phyloP scores from a whole-genome alignment of 208 protist genomes.

The Trypanosoma melophagium region DNA sequence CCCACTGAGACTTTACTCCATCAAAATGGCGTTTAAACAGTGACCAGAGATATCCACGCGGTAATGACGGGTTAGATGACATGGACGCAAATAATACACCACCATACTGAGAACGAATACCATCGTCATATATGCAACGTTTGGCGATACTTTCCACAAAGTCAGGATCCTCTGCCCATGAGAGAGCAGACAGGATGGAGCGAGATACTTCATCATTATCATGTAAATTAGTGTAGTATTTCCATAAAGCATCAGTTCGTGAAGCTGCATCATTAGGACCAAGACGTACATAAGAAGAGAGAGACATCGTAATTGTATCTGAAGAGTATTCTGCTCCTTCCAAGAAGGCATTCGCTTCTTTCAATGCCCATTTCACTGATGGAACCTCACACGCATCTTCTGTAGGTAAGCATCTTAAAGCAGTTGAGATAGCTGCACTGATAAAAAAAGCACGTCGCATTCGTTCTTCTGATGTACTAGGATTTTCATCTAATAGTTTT shows the following conservation, averaged over 20 bases:
- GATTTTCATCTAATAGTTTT: constrained; percentile 25
- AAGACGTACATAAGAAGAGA: constrained; percentile 50
- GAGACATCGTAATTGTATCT: constrained; percentile 48
- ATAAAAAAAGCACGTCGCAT: constrained; percentile 28
- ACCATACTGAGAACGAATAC: constrained; percentile 81
- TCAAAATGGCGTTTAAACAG: constrained; percentile 75
- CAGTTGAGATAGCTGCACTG: constrained; percentile 11
- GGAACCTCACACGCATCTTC: constrained; percentile 25
- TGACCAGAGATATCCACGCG: constrained; percentile 53
- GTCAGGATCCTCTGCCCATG: constrained; percentile 41
- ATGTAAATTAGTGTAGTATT: constrained; percentile 50
- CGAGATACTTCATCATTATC: constrained; percentile 74
- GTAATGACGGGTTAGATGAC: constrained; percentile 47
- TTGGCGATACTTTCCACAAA: constrained; percentile 62
- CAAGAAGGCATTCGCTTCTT: constrained; percentile 56
- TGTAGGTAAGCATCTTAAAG: constrained; percentile 8
- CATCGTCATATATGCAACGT: constrained; percentile 60
- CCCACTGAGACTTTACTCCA: constrained; percentile 81
- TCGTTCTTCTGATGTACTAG: constrained; percentile 17
- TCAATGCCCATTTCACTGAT: constrained; percentile 61
- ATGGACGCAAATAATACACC: constrained; percentile 55
- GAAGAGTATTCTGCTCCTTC: constrained; percentile 29
- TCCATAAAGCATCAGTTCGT: constrained; percentile 38
- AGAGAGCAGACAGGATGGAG: constrained; percentile 60
- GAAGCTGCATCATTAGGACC: constrained; percentile 16